Evolutionary conservation across 306 rosid species (phyloP).

Genomic region (Spatholobus suberectus): DNA sequence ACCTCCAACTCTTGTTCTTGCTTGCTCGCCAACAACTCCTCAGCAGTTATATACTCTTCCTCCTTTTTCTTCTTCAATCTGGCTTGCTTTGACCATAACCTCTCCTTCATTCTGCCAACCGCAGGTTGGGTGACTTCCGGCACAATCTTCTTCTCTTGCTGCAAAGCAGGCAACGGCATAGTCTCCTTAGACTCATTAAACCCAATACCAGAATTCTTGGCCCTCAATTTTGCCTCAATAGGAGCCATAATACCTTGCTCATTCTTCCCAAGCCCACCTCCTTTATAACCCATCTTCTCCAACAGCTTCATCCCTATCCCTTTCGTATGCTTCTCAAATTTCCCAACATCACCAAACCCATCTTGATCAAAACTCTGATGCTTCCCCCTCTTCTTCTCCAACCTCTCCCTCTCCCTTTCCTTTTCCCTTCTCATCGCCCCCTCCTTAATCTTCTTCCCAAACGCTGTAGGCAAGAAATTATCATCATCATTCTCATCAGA

Average conservation of each 20-base stretch:
- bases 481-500: constrained; percentile 44
- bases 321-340: constrained; percentile 82
- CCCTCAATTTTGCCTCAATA: constrained; percentile 80
- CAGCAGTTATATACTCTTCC: constrained; percentile 69
- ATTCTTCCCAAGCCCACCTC: constrained; percentile 95
- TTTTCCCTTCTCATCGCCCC: constrained; percentile 75
- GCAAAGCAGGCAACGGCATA: constrained; percentile 44
- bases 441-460: constrained; percentile 86
- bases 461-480: constrained; percentile 70
- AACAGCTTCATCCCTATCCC: constrained; percentile 86
- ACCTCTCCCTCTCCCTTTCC: constrained; percentile 62
- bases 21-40: constrained; percentile 77
- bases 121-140: constrained; percentile 39
- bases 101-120: constrained; percentile 56
- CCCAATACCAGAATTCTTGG: constrained; percentile 83
- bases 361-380: constrained; percentile 35
- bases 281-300: constrained; percentile 93
- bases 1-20: constrained; percentile 71
- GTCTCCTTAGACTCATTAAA: constrained; percentile 72
- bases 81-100: constrained; percentile 66
- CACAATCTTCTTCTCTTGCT: constrained; percentile 54
- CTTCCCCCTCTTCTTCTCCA: constrained; percentile 60
- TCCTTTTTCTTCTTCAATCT: constrained; percentile 52
- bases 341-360: constrained; percentile 55
- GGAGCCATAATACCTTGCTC: constrained; percentile 88